Conservation (phyloP, 148 eudicot species). For the Polygonum maritimum region DNA sequence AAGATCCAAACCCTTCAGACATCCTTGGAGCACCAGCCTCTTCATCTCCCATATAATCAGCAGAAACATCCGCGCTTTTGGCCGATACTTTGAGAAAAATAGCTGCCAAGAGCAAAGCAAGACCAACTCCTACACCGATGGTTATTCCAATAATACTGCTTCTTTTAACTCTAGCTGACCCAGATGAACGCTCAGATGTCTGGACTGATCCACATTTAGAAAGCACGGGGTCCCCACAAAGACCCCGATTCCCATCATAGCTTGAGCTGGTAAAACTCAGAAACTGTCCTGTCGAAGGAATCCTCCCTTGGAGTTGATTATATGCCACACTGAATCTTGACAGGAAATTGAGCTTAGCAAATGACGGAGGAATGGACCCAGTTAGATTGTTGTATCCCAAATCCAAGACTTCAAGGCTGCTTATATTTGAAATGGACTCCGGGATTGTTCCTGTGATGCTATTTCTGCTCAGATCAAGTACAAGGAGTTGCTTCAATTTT, state of each 20-base stretch:
- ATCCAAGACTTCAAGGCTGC: constrained; percentile 66
- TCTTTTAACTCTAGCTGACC: constrained; percentile 28
- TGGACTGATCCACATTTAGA: constrained; percentile 29
- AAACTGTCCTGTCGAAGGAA: constrained; percentile 70
- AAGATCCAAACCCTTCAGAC: constrained; percentile 36
- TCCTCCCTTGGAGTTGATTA: constrained; percentile 57
- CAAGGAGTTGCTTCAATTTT: constrained; percentile 62
- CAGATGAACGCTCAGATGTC: constrained; percentile 8
- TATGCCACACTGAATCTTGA: constrained; percentile 73
- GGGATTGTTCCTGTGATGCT: constrained; percentile 66
- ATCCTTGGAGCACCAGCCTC: constrained; percentile 25
- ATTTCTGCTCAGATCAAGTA: constrained; percentile 73
- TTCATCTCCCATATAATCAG: constrained; percentile 44
- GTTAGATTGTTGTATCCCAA: constrained; percentile 54
- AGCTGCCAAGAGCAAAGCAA: constrained; percentile 48
- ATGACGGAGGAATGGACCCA: constrained; percentile 65
- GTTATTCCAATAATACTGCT: constrained; percentile 52
- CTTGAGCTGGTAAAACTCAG: constrained; percentile 66
- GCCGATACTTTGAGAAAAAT: constrained; percentile 42
- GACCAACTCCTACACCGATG: constrained; percentile 48
- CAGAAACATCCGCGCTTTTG: constrained; percentile 21
- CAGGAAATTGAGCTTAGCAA: constrained; percentile 65
- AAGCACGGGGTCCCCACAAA: constrained; percentile 51
- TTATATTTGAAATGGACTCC: constrained; percentile 55
- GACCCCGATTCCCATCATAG: constrained; percentile 76